Evolutionary conservation across 768 basidiomycete genomes (phyloP), one percentile per base, ranked within the genome.

Genomic region (Arthromyces matolae): DNA sequence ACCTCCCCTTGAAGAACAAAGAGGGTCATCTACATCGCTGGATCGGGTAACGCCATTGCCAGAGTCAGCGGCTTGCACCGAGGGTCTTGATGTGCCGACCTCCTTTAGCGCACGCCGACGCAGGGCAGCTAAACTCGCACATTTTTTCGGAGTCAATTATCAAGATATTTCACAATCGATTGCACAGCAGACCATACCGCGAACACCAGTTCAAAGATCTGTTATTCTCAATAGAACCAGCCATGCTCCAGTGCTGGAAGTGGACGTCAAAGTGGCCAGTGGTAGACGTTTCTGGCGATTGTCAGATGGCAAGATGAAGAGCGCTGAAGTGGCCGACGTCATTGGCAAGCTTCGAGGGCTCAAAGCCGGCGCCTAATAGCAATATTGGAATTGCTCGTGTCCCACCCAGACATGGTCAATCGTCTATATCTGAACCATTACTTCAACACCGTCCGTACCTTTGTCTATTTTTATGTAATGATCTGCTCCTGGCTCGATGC

Each of bases 71-170:
- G 19, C 40, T n/a, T 38, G 48, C 14, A 10, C n/a, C 16, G 32
- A 35, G 29, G 47, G 8, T 34, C 45, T 40, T 28, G 27, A 8
- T 32, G 35, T 3, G 9, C 19, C 50, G 32, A 31, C 47, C 28
- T 40, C 45, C 23, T 56, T 53, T 37, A 44, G 46, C 27, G 35
- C 29, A 64, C 54, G 54, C 19, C 50, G 73, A n/a, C 60, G 71
- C 7, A 73, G 78, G 24, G 72, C 72, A n/a, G 73, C 71, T 47
- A 83, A 81, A 60, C 62, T 83, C 33, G 68, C 76, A 20, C 73
- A 72, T 35, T 81, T 83, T 63, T 81, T 81, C 59, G 79, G 80
- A 12, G 79, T 80, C 25, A 68, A 63, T 22, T 73, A 72, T 53
- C 64, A 72, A 44, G 74, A 77, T 52, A 64, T 82, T 23, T 60